Evolutionary conservation across 2,329 filamentous ascomycete genomes (phyloP).

Genomic region (Fusarium redolens): DNA sequence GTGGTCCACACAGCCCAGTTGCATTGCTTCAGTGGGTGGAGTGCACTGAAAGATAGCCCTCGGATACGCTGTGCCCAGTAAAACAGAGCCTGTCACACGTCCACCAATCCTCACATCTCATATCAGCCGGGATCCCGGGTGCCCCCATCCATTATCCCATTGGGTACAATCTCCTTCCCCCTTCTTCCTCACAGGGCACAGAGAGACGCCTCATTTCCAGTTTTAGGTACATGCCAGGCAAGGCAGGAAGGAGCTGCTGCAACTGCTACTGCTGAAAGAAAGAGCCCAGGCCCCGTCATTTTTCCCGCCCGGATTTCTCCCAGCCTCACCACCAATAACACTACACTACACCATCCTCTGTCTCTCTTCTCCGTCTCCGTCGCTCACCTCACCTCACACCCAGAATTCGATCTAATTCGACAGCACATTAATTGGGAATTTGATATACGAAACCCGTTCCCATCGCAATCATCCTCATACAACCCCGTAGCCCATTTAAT

Average conservation of each 20-base stretch:
- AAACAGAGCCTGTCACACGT: constrained; percentile 7
- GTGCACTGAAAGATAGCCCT: constrained; percentile 8
- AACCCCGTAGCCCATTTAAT: constrained; percentile 15
- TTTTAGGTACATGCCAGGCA: constrained; percentile 41
- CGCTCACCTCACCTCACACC: constrained; percentile 24
- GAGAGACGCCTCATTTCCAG: constrained; percentile 43
- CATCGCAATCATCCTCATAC: constrained; percentile 39
- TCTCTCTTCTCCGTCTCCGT: constrained; percentile 23
- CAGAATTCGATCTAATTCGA: constrained; percentile 22
- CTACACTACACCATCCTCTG: background rate
- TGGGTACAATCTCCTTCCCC: constrained; percentile 17
- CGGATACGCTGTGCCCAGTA: constrained; percentile 30
- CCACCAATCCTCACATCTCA: constrained; percentile 1
- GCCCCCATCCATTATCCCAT: background rate
- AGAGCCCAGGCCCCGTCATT: constrained; percentile 29
- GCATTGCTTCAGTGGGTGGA: constrained; percentile 30
- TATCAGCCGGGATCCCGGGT: constrained; percentile 16
- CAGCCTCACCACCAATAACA: constrained; percentile 38
- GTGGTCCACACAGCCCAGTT: constrained; percentile 8
- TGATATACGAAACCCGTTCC: constrained; percentile 21
- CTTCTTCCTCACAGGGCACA: constrained; percentile 14
- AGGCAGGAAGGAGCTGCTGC: constrained; percentile 23
- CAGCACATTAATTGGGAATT: constrained; percentile 22
- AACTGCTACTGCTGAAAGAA: constrained; percentile 11
- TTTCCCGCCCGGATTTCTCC: constrained; percentile 39